Evolutionary conservation across 495 filamentous ascomycete species (phyloP).

Genomic region (Friedmanniomyces endolithicus): DNA sequence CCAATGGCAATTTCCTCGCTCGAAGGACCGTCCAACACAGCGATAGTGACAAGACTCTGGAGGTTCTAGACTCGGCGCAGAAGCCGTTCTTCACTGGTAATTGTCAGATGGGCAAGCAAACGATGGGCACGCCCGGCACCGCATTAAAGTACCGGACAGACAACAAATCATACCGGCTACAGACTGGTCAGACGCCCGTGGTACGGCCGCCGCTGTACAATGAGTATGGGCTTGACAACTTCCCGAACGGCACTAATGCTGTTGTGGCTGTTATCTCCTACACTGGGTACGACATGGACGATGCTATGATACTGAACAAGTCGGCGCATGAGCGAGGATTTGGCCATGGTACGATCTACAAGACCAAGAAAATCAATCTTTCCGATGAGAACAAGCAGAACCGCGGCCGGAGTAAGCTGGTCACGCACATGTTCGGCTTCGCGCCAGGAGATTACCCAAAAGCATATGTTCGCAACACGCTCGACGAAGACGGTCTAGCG

Average conservation of each 20-base stretch:
- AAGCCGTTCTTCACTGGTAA: constrained; percentile 4
- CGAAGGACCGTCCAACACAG: constrained; percentile 1
- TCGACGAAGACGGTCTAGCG: constrained; percentile 82
- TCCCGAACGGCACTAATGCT: constrained; percentile 94
- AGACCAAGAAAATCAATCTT: constrained; percentile 78
- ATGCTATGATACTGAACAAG: constrained; percentile 99
- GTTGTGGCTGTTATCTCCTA: constrained; percentile 97
- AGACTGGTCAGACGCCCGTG: constrained; percentile 91
- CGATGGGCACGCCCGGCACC: constrained; percentile 93
- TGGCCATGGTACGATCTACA: constrained; percentile 91
- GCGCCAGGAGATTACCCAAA: constrained; percentile 56
- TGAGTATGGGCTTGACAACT: constrained; percentile 94
- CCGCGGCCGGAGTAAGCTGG: constrained; percentile 9
- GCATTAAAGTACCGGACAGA: constrained; percentile 78
- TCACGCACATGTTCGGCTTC: constrained; percentile 69
- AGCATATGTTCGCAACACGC: constrained; percentile 48
- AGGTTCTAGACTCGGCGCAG: neutral
- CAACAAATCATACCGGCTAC: constrained; percentile 90
- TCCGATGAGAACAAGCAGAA: constrained; percentile 43
- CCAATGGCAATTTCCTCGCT: constrained; percentile 8
- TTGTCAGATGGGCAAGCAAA: constrained; percentile 98
- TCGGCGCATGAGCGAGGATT: constrained; percentile 96
- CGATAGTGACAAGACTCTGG: neutral
- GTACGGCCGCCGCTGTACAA: constrained; percentile 87
- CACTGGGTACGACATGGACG: constrained; percentile 99